Base-by-base conservation (phyloP, 352 stramenopile genomes). In the Phytopythium chamaehyphon region DNA sequence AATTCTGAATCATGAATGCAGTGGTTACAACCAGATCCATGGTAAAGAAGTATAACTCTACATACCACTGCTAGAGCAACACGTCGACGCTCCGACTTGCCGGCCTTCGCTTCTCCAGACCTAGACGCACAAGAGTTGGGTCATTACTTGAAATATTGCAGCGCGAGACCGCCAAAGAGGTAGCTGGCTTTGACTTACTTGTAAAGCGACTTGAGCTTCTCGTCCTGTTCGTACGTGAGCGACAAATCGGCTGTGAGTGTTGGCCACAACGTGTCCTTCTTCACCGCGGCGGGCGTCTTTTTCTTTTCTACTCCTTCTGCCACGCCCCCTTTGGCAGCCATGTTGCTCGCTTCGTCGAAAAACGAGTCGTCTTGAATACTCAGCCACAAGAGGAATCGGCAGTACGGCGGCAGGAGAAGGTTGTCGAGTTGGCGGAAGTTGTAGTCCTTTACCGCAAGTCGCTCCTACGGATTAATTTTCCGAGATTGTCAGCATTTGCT, bases 351-450 rank as follows among this genome's bases (percentile, higher is more conserved):
- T 64, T 93, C 73, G 36, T 90, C 79, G 55, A 91, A 95, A 50
- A 95, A 95, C 5, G 62, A 62, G 43, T 95, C 84, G 31, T 93
- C 77, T 40, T 95, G 85, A 39, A 91, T 88, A 52, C 83, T 93
- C 35, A 95, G 78, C 85, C 85, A 95, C 40, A 95, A 55, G n/a
- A 95, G 51, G 49, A 95, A 93, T 14, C 85, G 83, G 57, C 77
- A 92, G 65, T 95, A 95, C n/a, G 85, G 85, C 50, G 85, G 85
- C 10, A 95, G 54, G 23, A 95, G 49, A 46, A 93, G 40, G 51
- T 91, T 93, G 51, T 93, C 82, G 1, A 95, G 79, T 55, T 93
- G 83, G 11, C 82, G 83, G 45, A 95, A 95, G 62, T 95, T 91
- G 66, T 93, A 95, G 55, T 95, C 83, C 53, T 93, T 91, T 11